phyloP scores from a whole-genome alignment of 1,284 basidiomycete genomes.

The Cutaneotrichosporon sp. region DNA sequence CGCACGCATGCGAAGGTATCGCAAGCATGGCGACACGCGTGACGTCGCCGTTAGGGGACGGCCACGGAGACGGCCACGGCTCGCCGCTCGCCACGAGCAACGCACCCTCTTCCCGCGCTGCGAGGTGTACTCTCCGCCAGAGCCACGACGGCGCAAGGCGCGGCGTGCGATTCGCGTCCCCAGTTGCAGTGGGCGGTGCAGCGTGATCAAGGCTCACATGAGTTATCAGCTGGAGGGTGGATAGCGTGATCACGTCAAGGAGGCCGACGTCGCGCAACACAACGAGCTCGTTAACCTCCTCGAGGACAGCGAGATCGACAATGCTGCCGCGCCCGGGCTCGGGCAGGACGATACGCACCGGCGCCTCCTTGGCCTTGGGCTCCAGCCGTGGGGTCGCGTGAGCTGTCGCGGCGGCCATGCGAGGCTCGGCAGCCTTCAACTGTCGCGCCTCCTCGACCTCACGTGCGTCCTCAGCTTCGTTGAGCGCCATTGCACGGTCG shows the following conservation, averaged over 20 bases:
- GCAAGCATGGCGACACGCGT: conserved; percentile 41
- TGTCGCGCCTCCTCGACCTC: conserved; percentile 27
- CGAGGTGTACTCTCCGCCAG: conserved; percentile 40
- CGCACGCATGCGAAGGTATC: conserved; percentile 19
- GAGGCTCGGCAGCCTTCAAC: conserved; percentile 24
- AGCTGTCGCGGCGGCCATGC: neutral
- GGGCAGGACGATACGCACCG: conserved; percentile 33
- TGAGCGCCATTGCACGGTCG: conserved; percentile 41
- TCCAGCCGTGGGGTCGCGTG: neutral
- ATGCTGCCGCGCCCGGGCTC: conserved; percentile 35
- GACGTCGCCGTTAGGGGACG: conserved; percentile 46
- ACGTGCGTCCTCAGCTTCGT: conserved; percentile 31
- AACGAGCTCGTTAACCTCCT: conserved; percentile 32
- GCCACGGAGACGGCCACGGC: conserved; percentile 43
- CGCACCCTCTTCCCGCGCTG: conserved; percentile 25
- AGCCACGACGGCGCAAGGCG: conserved; percentile 38
- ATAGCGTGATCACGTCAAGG: conserved; percentile 40
- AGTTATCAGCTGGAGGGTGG: conserved; percentile 24
- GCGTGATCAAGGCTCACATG: conserved; percentile 22
- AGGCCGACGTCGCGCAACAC: conserved; percentile 44
- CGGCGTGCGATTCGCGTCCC: neutral
- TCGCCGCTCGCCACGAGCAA: conserved; percentile 38
- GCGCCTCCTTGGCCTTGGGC: neutral
- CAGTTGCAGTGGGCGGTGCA: neutral
- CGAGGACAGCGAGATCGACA: conserved; percentile 37